Conservation (phyloP, 2,329 filamentous ascomycete species). For the Microdochium trichocladiopsis region DNA sequence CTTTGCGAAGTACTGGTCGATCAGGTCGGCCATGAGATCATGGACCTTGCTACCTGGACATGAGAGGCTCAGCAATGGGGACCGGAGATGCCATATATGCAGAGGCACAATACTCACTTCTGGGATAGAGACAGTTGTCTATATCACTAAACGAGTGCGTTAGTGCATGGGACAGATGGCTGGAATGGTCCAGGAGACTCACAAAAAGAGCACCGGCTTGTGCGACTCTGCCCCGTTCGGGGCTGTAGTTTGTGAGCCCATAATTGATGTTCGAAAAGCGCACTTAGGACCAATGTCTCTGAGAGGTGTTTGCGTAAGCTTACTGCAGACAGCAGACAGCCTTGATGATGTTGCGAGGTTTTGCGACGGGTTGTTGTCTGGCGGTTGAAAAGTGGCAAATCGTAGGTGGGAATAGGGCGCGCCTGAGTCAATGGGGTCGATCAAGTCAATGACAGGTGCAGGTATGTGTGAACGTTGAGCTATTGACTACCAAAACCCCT, state of each 20-base stretch:
- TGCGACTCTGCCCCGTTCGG: slow-evolving; percentile 4
- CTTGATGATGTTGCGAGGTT: background rate
- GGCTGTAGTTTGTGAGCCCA: background rate
- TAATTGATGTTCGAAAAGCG: background rate
- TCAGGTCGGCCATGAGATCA: slow-evolving; percentile 80
- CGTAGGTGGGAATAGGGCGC: too few species aligned
- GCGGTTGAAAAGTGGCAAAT: too few species aligned
- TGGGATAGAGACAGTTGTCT: slow-evolving; percentile 94
- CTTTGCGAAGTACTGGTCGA: slow-evolving; percentile 54
- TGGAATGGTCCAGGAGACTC: slow-evolving; percentile 5
- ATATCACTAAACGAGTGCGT: slow-evolving; percentile 76
- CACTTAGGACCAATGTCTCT: background rate
- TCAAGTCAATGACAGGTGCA: too few species aligned
- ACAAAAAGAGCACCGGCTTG: slow-evolving; percentile 39
- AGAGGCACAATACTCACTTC: slow-evolving; percentile 47
- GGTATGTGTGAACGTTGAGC: too few species aligned
- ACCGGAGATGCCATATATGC: background rate
- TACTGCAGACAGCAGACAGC: too few species aligned
- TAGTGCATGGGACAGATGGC: slow-evolving; percentile 6
- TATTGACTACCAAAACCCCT: too few species aligned
- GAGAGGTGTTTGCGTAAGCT: too few species aligned
- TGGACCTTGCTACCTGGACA: slow-evolving; percentile 65
- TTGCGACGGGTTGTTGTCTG: too few species aligned
- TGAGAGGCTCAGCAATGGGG: slow-evolving; percentile 3
- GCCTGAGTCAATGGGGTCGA: too few species aligned